These are phyloP conservation scores for Fusarium avenaceum DNA, from an alignment of 2,329 filamentous ascomycete species.

Conservation along the genomic window DNA sequence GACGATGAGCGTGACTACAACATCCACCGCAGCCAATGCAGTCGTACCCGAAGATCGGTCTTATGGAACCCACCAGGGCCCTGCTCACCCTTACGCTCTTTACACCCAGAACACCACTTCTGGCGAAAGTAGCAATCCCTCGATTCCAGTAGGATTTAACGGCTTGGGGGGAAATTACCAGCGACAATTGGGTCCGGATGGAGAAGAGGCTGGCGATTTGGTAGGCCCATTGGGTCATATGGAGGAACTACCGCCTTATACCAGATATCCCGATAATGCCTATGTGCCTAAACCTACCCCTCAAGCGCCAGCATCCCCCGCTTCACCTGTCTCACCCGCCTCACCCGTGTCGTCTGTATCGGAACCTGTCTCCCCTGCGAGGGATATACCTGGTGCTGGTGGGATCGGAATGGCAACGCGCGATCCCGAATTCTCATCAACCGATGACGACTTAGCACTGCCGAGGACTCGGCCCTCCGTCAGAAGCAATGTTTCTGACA, in stretches of 20 bases:
- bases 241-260: constrained; percentile 92
- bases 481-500: constrained; percentile 63
- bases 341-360: constrained; percentile 27
- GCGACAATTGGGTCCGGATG: constrained; percentile 79
- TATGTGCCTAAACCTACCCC: constrained; percentile 56
- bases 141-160: constrained; percentile 81
- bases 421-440: constrained; percentile 73
- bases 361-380: constrained; percentile 24
- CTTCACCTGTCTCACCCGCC: constrained; percentile 17
- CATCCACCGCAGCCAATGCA: constrained; percentile 73
- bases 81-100: constrained; percentile 87
- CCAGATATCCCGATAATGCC: constrained; percentile 84
- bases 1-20: constrained; percentile 77
- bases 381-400: constrained; percentile 68
- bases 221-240: constrained; percentile 90
- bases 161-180: constrained; percentile 76
- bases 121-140: constrained; percentile 61
- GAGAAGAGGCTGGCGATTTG: constrained; percentile 88
- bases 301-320: constrained; percentile 5
- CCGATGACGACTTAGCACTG: constrained; percentile 65
- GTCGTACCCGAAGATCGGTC: constrained; percentile 56
- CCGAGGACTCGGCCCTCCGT: constrained; percentile 66
- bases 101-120: constrained; percentile 81
- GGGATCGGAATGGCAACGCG: constrained; percentile 72
- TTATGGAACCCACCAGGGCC: constrained; percentile 72